A percentile compares a stretch with the other conserved stretches of the same genome.
phyloP scores from a whole-genome alignment of 2,329 filamentous ascomycete genomes.

The Pseudopithomyces maydicus region DNA sequence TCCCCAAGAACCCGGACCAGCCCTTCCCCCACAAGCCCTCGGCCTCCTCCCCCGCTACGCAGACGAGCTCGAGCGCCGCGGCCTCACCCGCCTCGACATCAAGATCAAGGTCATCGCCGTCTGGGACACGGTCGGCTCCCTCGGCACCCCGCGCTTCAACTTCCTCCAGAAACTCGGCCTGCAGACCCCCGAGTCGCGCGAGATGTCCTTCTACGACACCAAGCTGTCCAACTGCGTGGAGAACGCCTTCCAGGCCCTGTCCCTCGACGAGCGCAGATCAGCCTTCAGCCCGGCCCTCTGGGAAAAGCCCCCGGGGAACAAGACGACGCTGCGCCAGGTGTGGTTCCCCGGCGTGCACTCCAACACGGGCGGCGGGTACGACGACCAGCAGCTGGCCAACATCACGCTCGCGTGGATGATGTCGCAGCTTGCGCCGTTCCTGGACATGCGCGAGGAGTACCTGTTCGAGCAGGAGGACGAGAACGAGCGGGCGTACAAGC shows the following conservation, averaged over 20 bases:
- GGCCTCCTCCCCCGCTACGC: constrained; percentile 48
- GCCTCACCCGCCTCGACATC: constrained; percentile 40
- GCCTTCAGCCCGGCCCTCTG: constrained; percentile 60
- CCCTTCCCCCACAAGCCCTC: constrained; percentile 55
- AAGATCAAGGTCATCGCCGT: constrained; percentile 53
- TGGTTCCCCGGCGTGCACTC: constrained; percentile 63
- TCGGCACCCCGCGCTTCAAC: constrained; percentile 55
- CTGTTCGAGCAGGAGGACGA: constrained; percentile 54
- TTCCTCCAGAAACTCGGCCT: constrained; percentile 42
- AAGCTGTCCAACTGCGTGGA: constrained; percentile 50
- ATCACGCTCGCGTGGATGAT: constrained; percentile 65
- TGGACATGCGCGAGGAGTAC: constrained; percentile 55
- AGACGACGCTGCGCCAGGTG: constrained; percentile 56
- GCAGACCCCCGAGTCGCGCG: constrained; percentile 40
- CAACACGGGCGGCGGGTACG: constrained; percentile 57
- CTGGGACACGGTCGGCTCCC: constrained; percentile 55
- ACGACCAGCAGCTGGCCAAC: constrained; percentile 53
- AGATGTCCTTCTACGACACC: constrained; percentile 56
- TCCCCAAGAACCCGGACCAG: constrained; percentile 51
- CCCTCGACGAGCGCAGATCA: constrained; percentile 58
- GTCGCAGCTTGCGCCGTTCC: constrained; percentile 54
- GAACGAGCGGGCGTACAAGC: constrained; percentile 52
- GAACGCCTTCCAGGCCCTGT: constrained; percentile 62
- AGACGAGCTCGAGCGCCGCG: constrained; percentile 47
- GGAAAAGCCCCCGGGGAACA: constrained; percentile 53